Evolutionary conservation across 2,329 filamentous ascomycete species (phyloP), one percentile per base, ranked within the genome.

Genomic region (Berkeleyomyces basicola): DNA sequence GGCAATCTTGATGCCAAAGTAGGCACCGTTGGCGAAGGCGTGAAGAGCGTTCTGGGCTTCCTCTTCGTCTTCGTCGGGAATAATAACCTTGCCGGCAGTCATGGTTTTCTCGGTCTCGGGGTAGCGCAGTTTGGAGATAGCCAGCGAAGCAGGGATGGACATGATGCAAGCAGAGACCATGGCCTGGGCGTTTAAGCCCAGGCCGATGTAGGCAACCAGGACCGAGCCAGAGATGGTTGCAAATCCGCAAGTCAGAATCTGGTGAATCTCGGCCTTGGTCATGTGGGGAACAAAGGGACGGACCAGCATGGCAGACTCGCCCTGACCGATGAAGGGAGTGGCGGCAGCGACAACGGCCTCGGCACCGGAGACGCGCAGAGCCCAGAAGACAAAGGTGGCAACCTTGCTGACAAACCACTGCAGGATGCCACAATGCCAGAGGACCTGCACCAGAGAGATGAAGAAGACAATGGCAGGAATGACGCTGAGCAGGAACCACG

Each of bases 381-480:
- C 81, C 87, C 89, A 95, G 81, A 92, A 95, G 80, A 96, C 95
- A 74, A 96, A 90, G 60, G 82, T 80, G 65, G 91, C 90, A 68
- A 93, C 88, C 74, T 96, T 96, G 68, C 79, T 78, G 70, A 96
- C 83, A 74, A 91, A 89, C 90, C 91, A 96, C 74, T 95, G 90
- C 61, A 96, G 76, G 66, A 90, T 78, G 2, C 87, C 87, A 68
- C 84, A 79, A 77, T 91, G 87, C 77, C 88, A 95, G 51, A 95
- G 74, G 11, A 96, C 82, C 74, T 95, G 88, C 36, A 95, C 89
- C n/a, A 96, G 78, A 1, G 90, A 84, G 64, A 96, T 87, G 82
- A 96, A 96, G 82, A 96, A 96, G 76, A 96, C 89, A 74, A 96
- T 95, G 69, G 91, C 85, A 0, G 91, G 90, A n/a, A 95, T 79